These are phyloP conservation scores for Apodospora peruviana DNA, from an alignment of 495 filamentous ascomycete genomes.

Conservation along the genomic window DNA sequence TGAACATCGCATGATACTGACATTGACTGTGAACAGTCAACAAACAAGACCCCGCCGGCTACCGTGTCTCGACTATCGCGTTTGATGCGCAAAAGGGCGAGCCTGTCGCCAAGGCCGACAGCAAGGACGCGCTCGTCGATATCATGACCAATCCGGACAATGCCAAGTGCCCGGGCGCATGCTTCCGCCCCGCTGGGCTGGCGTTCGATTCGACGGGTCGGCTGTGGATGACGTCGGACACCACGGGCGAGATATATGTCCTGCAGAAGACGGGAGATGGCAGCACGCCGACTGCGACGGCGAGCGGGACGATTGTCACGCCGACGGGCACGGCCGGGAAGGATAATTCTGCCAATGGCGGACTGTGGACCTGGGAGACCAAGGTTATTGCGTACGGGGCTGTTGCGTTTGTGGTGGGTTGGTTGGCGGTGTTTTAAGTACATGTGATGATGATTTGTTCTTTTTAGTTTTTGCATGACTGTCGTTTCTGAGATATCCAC, in stretches of 20 bases:
- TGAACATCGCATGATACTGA: background rate
- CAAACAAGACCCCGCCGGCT: conserved; percentile 42
- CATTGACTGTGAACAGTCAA: conserved; percentile 21
- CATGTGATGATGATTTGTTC: no score
- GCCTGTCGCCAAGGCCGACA: conserved; percentile 31
- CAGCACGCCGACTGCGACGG: background rate
- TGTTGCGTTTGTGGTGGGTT: background rate
- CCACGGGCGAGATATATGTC: conserved; percentile 50
- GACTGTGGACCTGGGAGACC: background rate
- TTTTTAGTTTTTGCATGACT: no score
- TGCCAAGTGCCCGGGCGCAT: conserved; percentile 36
- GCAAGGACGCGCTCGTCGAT: conserved; percentile 31
- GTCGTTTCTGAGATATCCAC: background rate
- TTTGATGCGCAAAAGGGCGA: conserved; percentile 33
- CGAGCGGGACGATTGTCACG: conserved; percentile 7
- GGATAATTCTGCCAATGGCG: background rate
- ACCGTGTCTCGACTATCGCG: conserved; percentile 37
- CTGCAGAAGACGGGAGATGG: conserved; percentile 14
- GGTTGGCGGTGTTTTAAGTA: conserved; percentile 1
- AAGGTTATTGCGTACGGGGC: background rate
- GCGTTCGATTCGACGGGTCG: conserved; percentile 38
- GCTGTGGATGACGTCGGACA: conserved; percentile 44
- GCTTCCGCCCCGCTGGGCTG: conserved; percentile 48
- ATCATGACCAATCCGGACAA: conserved; percentile 43
- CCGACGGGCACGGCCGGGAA: conserved; percentile 2